Conservation (phyloP, 2,329 filamentous ascomycete species). For the Colletotrichum sp. region DNA sequence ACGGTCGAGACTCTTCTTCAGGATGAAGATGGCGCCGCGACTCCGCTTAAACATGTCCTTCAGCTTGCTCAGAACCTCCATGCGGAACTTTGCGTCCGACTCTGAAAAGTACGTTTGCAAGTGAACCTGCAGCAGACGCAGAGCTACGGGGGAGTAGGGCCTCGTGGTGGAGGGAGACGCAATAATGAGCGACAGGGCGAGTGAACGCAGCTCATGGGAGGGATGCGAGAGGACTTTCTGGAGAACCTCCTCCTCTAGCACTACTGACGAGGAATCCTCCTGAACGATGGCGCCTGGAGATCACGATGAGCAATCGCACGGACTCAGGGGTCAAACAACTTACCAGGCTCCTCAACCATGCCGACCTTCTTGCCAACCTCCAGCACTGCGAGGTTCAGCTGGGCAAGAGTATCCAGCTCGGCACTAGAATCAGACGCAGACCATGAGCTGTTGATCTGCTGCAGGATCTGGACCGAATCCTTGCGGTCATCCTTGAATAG, state of each 20-base stretch:
- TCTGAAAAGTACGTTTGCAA: conserved; percentile 80
- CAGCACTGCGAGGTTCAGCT: conserved; percentile 70
- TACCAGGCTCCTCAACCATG: conserved; percentile 71
- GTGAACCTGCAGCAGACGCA: conserved; percentile 68
- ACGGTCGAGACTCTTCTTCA: conserved; percentile 46
- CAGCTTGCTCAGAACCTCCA: conserved; percentile 77
- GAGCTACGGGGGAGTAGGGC: conserved; percentile 67
- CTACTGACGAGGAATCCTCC: conserved; percentile 23
- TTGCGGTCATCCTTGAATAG: conserved; percentile 64
- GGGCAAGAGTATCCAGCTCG: conserved; percentile 56
- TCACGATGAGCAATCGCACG: background rate
- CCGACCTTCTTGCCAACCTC: conserved; percentile 75
- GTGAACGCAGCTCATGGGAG: conserved; percentile 71
- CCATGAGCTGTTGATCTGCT: conserved; percentile 57
- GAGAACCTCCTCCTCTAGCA: conserved; percentile 49
- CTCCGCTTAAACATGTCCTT: conserved; percentile 80
- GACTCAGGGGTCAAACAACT: conserved; percentile 5
- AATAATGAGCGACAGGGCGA: conserved; percentile 82
- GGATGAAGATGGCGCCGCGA: conserved; percentile 66
- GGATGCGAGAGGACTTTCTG: conserved; percentile 59
- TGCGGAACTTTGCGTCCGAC: conserved; percentile 83
- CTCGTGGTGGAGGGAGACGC: conserved; percentile 77
- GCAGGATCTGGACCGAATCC: conserved; percentile 62
- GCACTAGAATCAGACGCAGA: conserved; percentile 49
- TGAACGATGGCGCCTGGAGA: background rate